phyloP scores from a whole-genome alignment of 2,329 filamentous ascomycete species.

The Fusarium pseudograminearum region DNA sequence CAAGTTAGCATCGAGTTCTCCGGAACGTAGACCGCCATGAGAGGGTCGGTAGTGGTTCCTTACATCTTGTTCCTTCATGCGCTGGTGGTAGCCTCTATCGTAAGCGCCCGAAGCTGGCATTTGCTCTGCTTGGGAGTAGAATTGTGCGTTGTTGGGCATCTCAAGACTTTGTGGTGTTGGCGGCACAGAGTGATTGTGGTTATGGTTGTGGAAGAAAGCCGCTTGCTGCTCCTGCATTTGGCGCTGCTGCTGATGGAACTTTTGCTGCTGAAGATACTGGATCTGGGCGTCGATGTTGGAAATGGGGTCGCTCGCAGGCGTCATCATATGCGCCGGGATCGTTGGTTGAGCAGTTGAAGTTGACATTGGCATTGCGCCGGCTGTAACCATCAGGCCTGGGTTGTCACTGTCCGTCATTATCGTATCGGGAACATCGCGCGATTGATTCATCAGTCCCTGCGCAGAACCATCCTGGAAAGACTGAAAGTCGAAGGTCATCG shows the following conservation, averaged over 20 bases:
- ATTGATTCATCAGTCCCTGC: constrained; percentile 49
- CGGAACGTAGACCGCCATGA: neutral
- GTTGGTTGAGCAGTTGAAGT: constrained; percentile 59
- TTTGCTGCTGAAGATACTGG: constrained; percentile 73
- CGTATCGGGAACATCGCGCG: constrained; percentile 51
- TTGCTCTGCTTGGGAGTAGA: constrained; percentile 69
- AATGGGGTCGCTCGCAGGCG: constrained; percentile 63
- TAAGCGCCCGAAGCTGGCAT: constrained; percentile 69
- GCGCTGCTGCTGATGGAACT: constrained; percentile 69
- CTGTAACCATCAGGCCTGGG: constrained; percentile 49
- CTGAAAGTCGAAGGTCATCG: constrained; percentile 70
- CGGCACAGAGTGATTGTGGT: constrained; percentile 73
- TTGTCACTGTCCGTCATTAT: constrained; percentile 53
- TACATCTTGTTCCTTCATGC: constrained; percentile 76
- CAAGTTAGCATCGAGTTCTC: constrained; percentile 19
- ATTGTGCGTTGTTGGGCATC: constrained; percentile 69
- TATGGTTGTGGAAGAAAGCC: constrained; percentile 66
- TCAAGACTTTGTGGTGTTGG: constrained; percentile 86
- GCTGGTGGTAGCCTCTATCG: constrained; percentile 72
- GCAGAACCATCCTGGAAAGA: constrained; percentile 61
- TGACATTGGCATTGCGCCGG: constrained; percentile 59
- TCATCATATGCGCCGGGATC: constrained; percentile 61
- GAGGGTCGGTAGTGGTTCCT: constrained; percentile 45
- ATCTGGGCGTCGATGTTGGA: constrained; percentile 74
- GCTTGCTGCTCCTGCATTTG: constrained; percentile 69